These are phyloP conservation scores for Conidiobolus incongruus DNA, from an alignment of 371 early-diverging fungal genomes.

Conservation along the genomic window DNA sequence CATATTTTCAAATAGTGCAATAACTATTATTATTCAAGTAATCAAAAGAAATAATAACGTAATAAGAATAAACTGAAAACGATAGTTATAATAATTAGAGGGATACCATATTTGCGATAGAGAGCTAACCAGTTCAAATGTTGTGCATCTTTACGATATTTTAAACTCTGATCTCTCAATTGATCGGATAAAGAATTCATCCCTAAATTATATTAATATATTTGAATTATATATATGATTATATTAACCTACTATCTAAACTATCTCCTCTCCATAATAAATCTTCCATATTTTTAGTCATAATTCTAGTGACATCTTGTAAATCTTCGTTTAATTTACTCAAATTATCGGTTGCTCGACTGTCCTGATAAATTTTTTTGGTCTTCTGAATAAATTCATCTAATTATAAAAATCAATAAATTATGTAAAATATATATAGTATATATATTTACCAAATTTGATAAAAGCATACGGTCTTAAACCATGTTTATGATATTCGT, in stretches of 20 bases:
- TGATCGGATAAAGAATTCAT: conserved; percentile 33
- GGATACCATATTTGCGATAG: conserved; percentile 88
- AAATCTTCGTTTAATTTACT: conserved; percentile 86
- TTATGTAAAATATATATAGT: neutral
- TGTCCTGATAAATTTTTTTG: conserved; percentile 84
- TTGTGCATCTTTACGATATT: conserved; percentile 56
- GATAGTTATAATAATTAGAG: conserved; percentile 48
- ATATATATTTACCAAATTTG: conserved; percentile 46
- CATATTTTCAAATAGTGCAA: too few relatives aligned
- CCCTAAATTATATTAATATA: neutral
- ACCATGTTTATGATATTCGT: conserved; percentile 54
- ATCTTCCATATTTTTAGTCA: conserved; percentile 96
- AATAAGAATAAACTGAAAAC: too few relatives aligned
- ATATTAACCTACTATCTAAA: conserved; percentile 23
- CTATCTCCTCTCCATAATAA: conserved; percentile 79
- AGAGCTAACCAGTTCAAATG: conserved; percentile 66
- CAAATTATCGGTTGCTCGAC: conserved; percentile 73
- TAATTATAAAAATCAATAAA: conserved; percentile 8
- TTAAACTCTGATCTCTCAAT: conserved; percentile 34
- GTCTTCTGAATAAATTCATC: conserved; percentile 94
- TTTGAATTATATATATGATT: neutral
- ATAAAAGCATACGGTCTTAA: conserved; percentile 91
- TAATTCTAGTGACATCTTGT: conserved; percentile 85
- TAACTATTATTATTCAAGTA: too few relatives aligned
- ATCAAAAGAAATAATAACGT: too few relatives aligned